Percentiles rank a stretch among this genome's conserved stretches.
phyloP scores from a whole-genome alignment of 257 asterid genomes.

The Ilex asprella region DNA sequence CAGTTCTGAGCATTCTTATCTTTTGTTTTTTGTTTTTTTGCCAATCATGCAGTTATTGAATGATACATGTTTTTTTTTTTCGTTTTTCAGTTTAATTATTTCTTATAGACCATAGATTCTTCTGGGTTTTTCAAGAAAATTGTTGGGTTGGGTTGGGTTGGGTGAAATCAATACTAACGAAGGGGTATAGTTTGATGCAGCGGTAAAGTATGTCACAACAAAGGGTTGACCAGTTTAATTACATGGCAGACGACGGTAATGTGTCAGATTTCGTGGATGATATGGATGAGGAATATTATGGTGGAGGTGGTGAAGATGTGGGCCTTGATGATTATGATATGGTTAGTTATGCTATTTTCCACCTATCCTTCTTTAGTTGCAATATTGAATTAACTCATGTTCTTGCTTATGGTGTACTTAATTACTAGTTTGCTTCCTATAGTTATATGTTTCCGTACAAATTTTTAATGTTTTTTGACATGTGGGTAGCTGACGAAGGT shows the following conservation, averaged over 20 bases:
- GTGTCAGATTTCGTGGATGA: constrained; percentile 34
- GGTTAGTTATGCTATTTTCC: constrained; percentile 28
- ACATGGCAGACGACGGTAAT: constrained; percentile 38
- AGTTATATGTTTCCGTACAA: neutral
- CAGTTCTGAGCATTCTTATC: no score
- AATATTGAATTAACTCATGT: neutral
- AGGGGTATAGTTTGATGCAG: neutral
- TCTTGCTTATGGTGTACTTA: neutral
- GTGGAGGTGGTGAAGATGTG: constrained; percentile 30
- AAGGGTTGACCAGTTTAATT: constrained; percentile 29
- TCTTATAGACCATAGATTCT: no score
- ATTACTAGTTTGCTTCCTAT: neutral
- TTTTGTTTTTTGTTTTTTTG: no score
- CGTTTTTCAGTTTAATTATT: no score
- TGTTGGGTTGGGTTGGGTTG: no score
- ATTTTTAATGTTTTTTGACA: constrained; percentile 5
- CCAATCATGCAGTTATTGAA: no score
- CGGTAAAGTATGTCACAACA: constrained; percentile 23
- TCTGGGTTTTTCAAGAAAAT: no score
- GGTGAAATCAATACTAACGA: no score
- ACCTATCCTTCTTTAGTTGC: neutral
- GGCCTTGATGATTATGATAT: constrained; percentile 54
- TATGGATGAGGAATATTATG: constrained; percentile 38
- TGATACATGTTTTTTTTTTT: no score
- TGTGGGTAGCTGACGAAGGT: constrained; percentile 49